Conservation (phyloP, 768 basidiomycete genomes). For the Lactarius hengduanensis region DNA sequence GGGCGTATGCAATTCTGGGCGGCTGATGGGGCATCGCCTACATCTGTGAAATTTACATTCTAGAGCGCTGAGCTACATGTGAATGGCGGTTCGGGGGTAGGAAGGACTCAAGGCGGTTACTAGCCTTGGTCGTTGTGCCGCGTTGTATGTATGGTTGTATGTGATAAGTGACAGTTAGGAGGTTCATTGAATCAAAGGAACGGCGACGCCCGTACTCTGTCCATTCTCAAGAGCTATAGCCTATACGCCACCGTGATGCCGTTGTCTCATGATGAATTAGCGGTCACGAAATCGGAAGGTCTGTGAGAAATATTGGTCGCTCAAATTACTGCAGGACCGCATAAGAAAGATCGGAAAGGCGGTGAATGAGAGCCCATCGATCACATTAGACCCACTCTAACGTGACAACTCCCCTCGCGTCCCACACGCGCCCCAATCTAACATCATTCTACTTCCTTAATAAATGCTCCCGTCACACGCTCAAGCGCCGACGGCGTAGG, state of each 20-base stretch:
- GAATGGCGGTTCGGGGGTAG: too few species aligned
- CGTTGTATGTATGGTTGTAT: too few species aligned
- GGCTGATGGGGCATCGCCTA: too few species aligned
- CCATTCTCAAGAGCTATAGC: too few species aligned
- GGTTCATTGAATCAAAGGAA: not conserved
- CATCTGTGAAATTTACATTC: too few species aligned
- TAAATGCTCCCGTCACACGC: not conserved
- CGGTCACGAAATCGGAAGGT: not conserved
- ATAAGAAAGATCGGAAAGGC: not conserved
- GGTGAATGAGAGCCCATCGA: not conserved
- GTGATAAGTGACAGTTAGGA: too few species aligned
- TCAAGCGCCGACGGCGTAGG: not conserved
- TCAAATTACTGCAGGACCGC: not conserved
- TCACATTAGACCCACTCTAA: not conserved
- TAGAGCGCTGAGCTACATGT: too few species aligned
- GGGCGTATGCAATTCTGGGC: too few species aligned
- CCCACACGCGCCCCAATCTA: not conserved
- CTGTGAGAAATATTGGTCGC: not conserved
- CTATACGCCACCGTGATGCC: not conserved
- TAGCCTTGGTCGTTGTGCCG: too few species aligned
- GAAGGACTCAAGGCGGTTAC: too few species aligned
- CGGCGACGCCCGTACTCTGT: not conserved
- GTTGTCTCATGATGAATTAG: not conserved
- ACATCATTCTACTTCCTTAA: not conserved
- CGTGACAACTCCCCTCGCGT: not conserved